phyloP scores from a whole-genome alignment of 192 early-diverging fungal species.

The Coemansia sp. region DNA sequence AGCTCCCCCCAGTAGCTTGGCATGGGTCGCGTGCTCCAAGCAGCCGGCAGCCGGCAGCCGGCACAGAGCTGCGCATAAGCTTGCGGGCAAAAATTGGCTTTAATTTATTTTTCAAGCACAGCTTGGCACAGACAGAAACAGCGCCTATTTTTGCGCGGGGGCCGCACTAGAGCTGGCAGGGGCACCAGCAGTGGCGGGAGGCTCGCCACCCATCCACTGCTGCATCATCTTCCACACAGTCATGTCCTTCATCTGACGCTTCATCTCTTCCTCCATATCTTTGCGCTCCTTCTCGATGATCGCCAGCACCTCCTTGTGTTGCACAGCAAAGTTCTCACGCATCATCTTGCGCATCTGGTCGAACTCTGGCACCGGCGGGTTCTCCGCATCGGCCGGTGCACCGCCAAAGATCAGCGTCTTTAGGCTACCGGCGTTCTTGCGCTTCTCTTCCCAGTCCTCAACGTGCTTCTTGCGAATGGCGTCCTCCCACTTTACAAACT shows the following conservation, averaged over 20 bases:
- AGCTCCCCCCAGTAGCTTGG: background rate
- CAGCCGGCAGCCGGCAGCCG: background rate
- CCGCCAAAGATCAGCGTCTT: conserved; percentile 51
- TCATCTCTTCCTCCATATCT: conserved; percentile 64
- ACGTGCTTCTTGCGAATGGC: conserved; percentile 61
- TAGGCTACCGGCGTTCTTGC: conserved; percentile 60
- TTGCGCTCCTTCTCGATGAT: conserved; percentile 69
- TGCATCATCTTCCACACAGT: conserved; percentile 82
- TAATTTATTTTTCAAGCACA: background rate
- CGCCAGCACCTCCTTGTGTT: conserved; percentile 66
- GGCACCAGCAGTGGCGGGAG: background rate
- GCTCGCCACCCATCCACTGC: conserved; percentile 18
- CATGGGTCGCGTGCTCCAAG: background rate
- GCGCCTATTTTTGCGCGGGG: conserved; percentile 1
- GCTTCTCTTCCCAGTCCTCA: conserved; percentile 66
- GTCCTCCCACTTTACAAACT: conserved; percentile 70
- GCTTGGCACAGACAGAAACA: background rate
- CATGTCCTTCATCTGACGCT: conserved; percentile 86
- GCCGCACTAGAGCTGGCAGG: background rate
- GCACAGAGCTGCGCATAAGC: background rate
- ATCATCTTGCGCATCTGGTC: conserved; percentile 62
- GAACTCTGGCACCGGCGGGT: conserved; percentile 65
- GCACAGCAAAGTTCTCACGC: conserved; percentile 64
- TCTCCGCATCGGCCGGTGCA: conserved; percentile 47
- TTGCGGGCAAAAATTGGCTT: background rate